Conservation (phyloP, 768 basidiomycete genomes). For the Suillus sp. region DNA sequence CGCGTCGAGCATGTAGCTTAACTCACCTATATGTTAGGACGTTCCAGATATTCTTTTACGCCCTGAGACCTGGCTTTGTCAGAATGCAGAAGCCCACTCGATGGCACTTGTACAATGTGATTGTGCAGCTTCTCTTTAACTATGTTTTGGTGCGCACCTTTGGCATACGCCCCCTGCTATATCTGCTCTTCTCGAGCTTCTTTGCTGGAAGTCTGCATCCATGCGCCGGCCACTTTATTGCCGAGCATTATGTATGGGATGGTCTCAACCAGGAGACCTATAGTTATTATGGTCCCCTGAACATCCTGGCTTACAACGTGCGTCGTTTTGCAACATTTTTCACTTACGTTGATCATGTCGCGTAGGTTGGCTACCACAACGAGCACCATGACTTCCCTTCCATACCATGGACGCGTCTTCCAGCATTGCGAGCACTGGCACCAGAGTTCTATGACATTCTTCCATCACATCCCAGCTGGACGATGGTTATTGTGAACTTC, state of each 20-base stretch:
- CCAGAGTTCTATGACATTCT: slow-evolving; percentile 91
- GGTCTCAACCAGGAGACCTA: slow-evolving; percentile 93
- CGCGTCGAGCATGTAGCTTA: not conserved
- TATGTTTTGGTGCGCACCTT: slow-evolving; percentile 56
- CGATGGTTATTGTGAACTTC: slow-evolving; percentile 92
- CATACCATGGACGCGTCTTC: slow-evolving; percentile 91
- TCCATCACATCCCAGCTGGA: slow-evolving; percentile 90
- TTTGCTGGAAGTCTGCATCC: slow-evolving; percentile 97
- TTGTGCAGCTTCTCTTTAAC: slow-evolving; percentile 72
- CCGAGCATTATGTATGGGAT: slow-evolving; percentile 95
- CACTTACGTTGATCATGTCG: slow-evolving; percentile 8
- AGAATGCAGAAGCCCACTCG: slow-evolving; percentile 75
- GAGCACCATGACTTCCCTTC: slow-evolving; percentile 99
- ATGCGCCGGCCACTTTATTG: slow-evolving; percentile 96
- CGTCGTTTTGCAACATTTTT: slow-evolving; percentile 29
- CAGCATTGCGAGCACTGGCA: slow-evolving; percentile 78
- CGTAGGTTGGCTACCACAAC: slow-evolving; percentile 95
- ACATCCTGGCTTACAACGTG: slow-evolving; percentile 91
- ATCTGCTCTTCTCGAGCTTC: slow-evolving; percentile 88
- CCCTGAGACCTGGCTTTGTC: slow-evolving; percentile 91
- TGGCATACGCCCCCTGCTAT: slow-evolving; percentile 59
- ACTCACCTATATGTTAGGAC: slow-evolving; percentile 54
- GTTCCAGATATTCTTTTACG: slow-evolving; percentile 98
- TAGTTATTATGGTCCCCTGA: slow-evolving; percentile 93
- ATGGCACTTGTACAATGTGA: slow-evolving; percentile 86